Percentiles rank a stretch among this genome's conserved stretches.
Conservation (phyloP, 192 early-diverging fungal species). For the Podila horticola region DNA sequence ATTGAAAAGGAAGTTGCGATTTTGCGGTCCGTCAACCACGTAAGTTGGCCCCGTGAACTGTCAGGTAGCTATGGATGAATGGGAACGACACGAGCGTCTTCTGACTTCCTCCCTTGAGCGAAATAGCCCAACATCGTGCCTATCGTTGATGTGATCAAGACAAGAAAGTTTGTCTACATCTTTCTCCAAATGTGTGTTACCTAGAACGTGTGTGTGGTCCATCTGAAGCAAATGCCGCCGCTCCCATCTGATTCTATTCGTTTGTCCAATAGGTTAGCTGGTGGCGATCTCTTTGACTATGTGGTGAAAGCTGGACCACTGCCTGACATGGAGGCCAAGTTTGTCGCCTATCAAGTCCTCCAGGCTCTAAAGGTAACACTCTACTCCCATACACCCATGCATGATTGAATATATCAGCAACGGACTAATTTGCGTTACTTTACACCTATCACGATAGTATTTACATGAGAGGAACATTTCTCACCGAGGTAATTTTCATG, state of each 20-base stretch:
- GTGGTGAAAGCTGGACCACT: slow-evolving; percentile 73
- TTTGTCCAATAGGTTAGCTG: slow-evolving; percentile 63
- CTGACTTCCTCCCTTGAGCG: background rate
- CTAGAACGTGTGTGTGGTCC: background rate
- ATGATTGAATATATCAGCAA: no score
- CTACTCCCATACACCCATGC: background rate
- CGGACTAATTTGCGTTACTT: background rate
- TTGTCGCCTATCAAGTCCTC: slow-evolving; percentile 78
- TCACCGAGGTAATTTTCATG: slow-evolving; percentile 72
- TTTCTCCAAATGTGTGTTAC: slow-evolving; percentile 71
- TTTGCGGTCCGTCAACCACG: slow-evolving; percentile 74
- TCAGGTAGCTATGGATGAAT: background rate
- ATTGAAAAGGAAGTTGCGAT: slow-evolving; percentile 80
- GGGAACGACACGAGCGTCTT: no score
- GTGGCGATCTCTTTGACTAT: slow-evolving; percentile 92
- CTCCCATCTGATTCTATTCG: slow-evolving; percentile 1
- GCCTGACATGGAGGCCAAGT: slow-evolving; percentile 81
- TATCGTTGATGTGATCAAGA: slow-evolving; percentile 71
- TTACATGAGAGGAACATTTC: slow-evolving; percentile 83
- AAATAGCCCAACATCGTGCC: slow-evolving; percentile 72
- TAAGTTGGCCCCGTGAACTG: slow-evolving; percentile 4
- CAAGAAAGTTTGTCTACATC: slow-evolving; percentile 70
- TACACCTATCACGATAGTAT: slow-evolving; percentile 56
- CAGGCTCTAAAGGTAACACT: slow-evolving; percentile 65
- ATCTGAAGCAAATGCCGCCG: no score